phyloP scores from a whole-genome alignment of 1,139 yeast species.

The Zygosaccharomyces pseudobailii region DNA sequence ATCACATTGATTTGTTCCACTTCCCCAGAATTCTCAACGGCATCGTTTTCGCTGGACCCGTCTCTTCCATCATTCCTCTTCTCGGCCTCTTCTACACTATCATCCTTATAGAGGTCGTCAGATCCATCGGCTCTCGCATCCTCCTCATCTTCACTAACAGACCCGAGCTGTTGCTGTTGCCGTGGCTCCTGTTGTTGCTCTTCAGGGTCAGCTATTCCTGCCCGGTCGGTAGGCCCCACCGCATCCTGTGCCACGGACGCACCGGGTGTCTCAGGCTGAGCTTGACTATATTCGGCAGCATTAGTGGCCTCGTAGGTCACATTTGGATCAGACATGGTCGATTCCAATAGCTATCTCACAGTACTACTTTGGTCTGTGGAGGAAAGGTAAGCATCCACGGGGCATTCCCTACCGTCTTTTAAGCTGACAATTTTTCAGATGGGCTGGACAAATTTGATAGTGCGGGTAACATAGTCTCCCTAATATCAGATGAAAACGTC shows the following conservation, averaged over 20 bases:
- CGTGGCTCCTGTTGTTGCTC: not conserved
- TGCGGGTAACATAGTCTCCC: not conserved
- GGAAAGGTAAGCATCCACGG: not conserved
- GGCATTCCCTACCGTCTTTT: not conserved
- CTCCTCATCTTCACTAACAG: slow-evolving; percentile 16
- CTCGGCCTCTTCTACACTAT: slow-evolving; percentile 14
- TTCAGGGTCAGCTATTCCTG: slow-evolving; percentile 11
- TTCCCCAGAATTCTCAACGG: slow-evolving; percentile 11
- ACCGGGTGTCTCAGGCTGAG: slow-evolving; percentile 2
- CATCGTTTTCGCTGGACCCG: not conserved
- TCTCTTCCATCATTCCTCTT: slow-evolving; percentile 4
- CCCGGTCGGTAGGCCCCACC: slow-evolving; percentile 5
- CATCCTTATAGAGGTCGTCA: slow-evolving; percentile 3
- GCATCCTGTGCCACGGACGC: not conserved
- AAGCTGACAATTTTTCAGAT: not conserved
- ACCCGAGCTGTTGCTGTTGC: not conserved
- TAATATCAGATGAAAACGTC: too few species aligned
- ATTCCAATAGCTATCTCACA: not conserved
- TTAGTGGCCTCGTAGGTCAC: slow-evolving; percentile 9
- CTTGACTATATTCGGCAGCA: slow-evolving; percentile 9
- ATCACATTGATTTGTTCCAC: slow-evolving; percentile 13
- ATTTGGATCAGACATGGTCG: slow-evolving; percentile 1
- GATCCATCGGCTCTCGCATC: slow-evolving; percentile 17
- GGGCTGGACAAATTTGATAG: not conserved
- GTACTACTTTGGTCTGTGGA: not conserved